Evolutionary conservation across 1,139 yeast species (phyloP).

Genomic region (Pichia sp.): DNA sequence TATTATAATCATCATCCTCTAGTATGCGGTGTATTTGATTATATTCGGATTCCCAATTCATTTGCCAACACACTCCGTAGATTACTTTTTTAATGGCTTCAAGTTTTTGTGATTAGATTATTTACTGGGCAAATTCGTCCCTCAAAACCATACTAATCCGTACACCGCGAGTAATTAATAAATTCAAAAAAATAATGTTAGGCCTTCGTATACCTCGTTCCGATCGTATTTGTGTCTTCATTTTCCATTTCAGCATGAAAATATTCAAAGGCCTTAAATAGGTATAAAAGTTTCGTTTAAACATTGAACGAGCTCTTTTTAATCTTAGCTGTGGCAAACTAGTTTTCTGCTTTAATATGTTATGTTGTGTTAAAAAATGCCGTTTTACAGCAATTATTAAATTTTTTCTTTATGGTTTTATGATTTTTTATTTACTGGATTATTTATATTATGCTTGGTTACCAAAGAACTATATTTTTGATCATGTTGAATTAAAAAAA

Average conservation of each 20-base stretch:
- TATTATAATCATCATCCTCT: neutral
- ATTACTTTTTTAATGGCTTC: too few species aligned
- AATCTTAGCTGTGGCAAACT: neutral
- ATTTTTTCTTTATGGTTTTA: slow-evolving; percentile 21
- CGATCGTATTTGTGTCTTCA: neutral
- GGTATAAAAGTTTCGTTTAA: neutral
- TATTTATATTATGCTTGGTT: slow-evolving; percentile 55
- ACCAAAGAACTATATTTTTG: slow-evolving; percentile 57
- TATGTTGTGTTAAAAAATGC: slow-evolving; percentile 8
- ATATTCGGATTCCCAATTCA: neutral
- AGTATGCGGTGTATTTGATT: neutral
- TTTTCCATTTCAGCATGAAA: neutral
- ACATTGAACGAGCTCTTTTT: neutral
- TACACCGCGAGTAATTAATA: neutral
- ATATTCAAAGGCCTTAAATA: too few species aligned
- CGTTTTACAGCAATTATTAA: slow-evolving; percentile 11
- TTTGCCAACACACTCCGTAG: neutral
- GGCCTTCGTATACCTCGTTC: neutral
- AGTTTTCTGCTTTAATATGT: neutral
- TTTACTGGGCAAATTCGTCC: neutral
- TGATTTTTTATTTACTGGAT: slow-evolving; percentile 35
- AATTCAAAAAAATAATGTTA: too few species aligned
- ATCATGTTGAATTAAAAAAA: slow-evolving; percentile 39
- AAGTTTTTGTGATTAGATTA: too few species aligned
- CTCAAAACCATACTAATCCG: neutral